These are phyloP conservation scores for Obba rivulosa DNA, from an alignment of 768 basidiomycete species.

Conservation along the genomic window DNA sequence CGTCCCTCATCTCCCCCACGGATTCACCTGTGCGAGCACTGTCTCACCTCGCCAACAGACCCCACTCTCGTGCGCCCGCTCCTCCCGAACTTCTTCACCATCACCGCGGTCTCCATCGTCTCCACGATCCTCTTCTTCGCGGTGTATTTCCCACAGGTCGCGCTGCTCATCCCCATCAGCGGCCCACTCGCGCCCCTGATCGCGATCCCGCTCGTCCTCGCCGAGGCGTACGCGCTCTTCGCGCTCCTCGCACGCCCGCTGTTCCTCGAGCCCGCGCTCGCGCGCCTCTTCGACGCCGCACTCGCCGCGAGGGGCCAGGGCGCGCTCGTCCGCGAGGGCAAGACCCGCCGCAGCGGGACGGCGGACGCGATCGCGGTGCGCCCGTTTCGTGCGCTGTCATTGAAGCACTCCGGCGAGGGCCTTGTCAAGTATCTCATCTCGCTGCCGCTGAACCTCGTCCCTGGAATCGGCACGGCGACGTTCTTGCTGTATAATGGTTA, in stretches of 20 bases:
- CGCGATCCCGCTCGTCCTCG: conserved; percentile 33
- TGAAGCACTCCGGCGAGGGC: conserved; percentile 28
- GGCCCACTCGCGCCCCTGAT: conserved; percentile 59
- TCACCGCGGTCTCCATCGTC: conserved; percentile 34
- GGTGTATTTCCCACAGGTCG: conserved; percentile 64
- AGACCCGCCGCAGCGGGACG: conserved; percentile 26
- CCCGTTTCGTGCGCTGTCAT: conserved; percentile 36
- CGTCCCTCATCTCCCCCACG: background rate
- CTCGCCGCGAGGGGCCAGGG: conserved; percentile 37
- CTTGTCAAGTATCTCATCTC: conserved; percentile 56
- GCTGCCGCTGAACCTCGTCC: conserved; percentile 64
- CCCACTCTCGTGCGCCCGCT: conserved; percentile 21
- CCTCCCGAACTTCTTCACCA: conserved; percentile 32
- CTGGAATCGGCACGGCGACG: conserved; percentile 56
- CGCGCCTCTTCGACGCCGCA: conserved; percentile 43
- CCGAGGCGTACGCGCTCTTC: conserved; percentile 37
- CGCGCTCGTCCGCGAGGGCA: conserved; percentile 29
- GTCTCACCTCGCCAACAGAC: conserved; percentile 5
- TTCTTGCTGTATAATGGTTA: conserved; percentile 53
- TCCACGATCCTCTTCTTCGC: conserved; percentile 41
- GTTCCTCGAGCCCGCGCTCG: conserved; percentile 36
- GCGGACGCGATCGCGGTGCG: conserved; percentile 37
- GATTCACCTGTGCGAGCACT: too few relatives aligned
- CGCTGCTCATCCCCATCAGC: conserved; percentile 54
- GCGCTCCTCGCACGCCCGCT: conserved; percentile 41